Percentiles rank a stretch among this genome's conserved stretches.
These are phyloP conservation scores for Mrakia frigida DNA, from an alignment of 768 basidiomycete genomes.

Conservation along the genomic window DNA sequence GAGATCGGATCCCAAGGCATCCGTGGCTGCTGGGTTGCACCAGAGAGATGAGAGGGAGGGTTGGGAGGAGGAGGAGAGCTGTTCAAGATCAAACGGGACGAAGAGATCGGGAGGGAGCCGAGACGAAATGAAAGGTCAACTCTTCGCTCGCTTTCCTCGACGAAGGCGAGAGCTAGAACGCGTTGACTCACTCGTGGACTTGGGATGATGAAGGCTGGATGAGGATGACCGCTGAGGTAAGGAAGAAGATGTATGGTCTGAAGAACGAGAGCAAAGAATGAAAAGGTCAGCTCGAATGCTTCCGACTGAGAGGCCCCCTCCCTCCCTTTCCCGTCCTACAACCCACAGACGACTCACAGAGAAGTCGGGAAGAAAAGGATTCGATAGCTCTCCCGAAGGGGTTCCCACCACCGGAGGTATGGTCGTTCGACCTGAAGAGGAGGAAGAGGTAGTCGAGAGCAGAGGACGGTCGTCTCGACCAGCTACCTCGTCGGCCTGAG, in stretches of 20 bases:
- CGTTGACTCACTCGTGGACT: background rate
- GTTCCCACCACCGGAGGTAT: background rate
- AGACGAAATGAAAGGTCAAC: background rate
- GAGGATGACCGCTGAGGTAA: constrained; percentile 14
- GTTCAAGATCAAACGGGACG: background rate
- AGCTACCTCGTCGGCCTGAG: background rate
- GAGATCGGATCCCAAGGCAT: background rate
- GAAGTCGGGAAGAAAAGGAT: constrained; percentile 7
- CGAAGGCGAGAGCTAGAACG: background rate
- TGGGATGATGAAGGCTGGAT: constrained; percentile 22
- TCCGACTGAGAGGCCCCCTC: background rate
- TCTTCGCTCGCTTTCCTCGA: background rate
- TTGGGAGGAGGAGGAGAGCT: constrained; percentile 29
- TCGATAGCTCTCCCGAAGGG: background rate
- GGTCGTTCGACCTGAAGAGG: background rate
- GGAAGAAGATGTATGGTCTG: constrained; percentile 16
- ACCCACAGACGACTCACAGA: background rate
- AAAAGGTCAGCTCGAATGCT: background rate
- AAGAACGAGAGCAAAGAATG: background rate
- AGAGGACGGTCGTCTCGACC: background rate
- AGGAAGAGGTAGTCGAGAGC: background rate
- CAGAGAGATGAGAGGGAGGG: constrained; percentile 22
- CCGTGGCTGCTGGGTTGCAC: background rate
- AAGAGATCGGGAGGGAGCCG: background rate
- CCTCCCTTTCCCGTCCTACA: background rate